Base-by-base conservation (phyloP, 140 eudicot species). In the Flaveria floridana region DNA sequence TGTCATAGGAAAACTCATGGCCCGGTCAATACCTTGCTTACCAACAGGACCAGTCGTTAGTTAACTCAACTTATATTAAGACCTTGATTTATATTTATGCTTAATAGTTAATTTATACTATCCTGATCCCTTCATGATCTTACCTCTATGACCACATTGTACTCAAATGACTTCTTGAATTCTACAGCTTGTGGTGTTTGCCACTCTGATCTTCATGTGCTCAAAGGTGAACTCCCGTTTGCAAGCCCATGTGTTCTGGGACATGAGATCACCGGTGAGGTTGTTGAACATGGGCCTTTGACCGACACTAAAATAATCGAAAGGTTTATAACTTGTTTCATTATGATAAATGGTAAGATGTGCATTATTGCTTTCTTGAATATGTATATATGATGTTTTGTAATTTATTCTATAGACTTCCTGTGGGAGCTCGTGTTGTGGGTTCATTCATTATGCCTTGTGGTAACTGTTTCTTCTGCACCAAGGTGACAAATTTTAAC, bases 381-480 rank as follows among this genome's bases (percentile, higher is more conserved):
- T 76, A 23, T 21, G 74, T 41, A 30, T 71, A 59, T 59, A 18
- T 46, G 48, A 42, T 69, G 16, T 39, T 81, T 50, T 69, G 15
- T 81, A 57, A 26, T 66, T 55, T 44, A 10, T 52, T 75, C 61
- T 82, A 67, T 86, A 94, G 99, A 74, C 87, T 86, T 77, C 99
- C 99, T 21, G 70, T 94, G 28, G 97, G 99, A 79, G 76, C 97
- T 53, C 99, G 84, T 71, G 96, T 87, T 63, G 82, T 94, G 46
- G 99, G 97, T 67, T 96, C 99, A 2, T 94, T 94, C 79, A 94
- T 90, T 68, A 94, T 94, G 97, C 99, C 99, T 69, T 94, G 99
- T 53, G 99, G 99, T 62, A 90, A 81, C 86, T 90, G 97, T 83
- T 82, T 85, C 87, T 94, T 71, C 78, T 94, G 99, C 87, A 85